Percentiles rank a stretch among this genome's conserved stretches.
Evolutionary conservation across 306 rosid genomes (phyloP).

Genomic region (Begonia fuchsioides): DNA sequence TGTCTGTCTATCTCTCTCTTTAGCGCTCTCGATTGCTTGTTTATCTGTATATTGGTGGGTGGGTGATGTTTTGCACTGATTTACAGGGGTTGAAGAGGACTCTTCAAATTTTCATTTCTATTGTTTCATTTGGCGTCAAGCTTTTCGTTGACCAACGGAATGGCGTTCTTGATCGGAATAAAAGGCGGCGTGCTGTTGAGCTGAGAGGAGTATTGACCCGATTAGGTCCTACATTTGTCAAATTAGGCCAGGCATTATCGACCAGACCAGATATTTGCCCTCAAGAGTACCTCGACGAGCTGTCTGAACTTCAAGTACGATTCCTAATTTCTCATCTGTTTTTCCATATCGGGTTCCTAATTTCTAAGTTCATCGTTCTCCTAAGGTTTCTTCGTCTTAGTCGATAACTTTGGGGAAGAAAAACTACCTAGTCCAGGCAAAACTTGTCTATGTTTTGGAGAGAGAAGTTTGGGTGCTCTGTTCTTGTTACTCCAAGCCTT

Average conservation of each 20-base stretch:
- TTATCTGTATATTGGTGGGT: background rate
- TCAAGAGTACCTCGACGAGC: constrained; percentile 74
- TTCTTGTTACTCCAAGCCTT: too few relatives aligned
- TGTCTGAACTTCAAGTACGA: constrained; percentile 70
- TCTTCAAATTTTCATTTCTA: constrained; percentile 35
- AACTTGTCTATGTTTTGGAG: background rate
- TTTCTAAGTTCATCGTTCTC: too few relatives aligned
- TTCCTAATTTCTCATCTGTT: background rate
- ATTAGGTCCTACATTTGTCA: constrained; percentile 94
- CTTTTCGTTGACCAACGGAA: constrained; percentile 46
- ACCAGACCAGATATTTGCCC: constrained; percentile 94
- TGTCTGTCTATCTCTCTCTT: constrained; percentile 1
- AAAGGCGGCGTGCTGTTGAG: constrained; percentile 53
- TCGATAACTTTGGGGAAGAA: background rate
- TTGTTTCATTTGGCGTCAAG: constrained; percentile 47
- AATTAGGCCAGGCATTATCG: constrained; percentile 89
- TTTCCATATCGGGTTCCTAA: background rate
- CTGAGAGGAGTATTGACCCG: constrained; percentile 47
- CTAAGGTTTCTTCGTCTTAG: too few relatives aligned
- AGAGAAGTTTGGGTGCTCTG: background rate
- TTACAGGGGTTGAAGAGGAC: constrained; percentile 58
- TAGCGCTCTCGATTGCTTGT: background rate
- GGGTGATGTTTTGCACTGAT: background rate
- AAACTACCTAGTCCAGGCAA: background rate
- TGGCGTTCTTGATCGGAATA: constrained; percentile 45